Percentiles rank a stretch among this genome's conserved stretches.
phyloP scores from a whole-genome alignment of 1,284 basidiomycete genomes.

The Exobasidium rhododendri region DNA sequence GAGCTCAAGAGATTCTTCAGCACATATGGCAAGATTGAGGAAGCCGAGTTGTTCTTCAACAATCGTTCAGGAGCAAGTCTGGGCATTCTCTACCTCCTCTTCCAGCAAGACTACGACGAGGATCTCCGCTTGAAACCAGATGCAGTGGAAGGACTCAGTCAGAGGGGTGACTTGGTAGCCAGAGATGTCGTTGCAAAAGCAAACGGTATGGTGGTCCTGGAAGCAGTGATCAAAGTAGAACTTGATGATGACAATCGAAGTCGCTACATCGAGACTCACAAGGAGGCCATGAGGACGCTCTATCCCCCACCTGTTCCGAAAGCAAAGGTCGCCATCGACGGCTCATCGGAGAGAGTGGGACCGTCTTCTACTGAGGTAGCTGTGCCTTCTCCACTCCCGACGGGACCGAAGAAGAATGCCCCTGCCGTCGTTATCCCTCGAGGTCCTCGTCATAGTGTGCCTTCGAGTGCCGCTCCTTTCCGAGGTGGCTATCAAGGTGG shows the following conservation, averaged over 20 bases:
- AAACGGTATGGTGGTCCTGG: constrained; percentile 24
- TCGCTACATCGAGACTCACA: constrained; percentile 53
- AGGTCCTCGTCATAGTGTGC: no score
- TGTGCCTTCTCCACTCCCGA: no score
- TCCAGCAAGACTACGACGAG: constrained; percentile 55
- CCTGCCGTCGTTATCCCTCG: no score
- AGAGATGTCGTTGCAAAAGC: constrained; percentile 21
- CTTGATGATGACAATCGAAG: constrained; percentile 56
- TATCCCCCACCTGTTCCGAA: no score
- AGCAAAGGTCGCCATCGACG: no score
- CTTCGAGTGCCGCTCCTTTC: no score
- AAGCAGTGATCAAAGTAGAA: constrained; percentile 15
- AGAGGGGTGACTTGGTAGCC: constrained; percentile 33
- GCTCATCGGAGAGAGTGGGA: no score
- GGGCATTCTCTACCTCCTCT: constrained; percentile 77
- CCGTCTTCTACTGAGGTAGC: no score
- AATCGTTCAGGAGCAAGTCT: constrained; percentile 74
- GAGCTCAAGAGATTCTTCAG: constrained; percentile 70
- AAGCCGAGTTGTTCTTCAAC: constrained; percentile 78
- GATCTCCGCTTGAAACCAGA: constrained; percentile 18
- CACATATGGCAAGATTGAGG: constrained; percentile 66
- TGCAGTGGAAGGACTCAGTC: constrained; percentile 13
- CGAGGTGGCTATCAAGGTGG: neutral
- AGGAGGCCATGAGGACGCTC: neutral
- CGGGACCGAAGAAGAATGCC: no score